A percentile compares a stretch with the other conserved stretches of the same genome.
phyloP scores from a whole-genome alignment of 169 alveolate species.

The Plasmodium gonderi region DNA sequence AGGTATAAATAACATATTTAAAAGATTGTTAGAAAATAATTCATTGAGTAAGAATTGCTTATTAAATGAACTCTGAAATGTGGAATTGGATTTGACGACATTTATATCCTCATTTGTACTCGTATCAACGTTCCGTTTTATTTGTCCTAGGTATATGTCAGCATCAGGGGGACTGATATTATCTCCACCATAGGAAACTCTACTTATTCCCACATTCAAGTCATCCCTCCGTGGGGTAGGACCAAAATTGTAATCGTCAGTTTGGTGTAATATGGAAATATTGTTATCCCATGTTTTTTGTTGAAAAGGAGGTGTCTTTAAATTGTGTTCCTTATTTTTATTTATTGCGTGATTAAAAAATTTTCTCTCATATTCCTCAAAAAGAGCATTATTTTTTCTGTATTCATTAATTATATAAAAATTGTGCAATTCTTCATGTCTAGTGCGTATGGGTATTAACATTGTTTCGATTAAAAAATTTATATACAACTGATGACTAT shows the following conservation, averaged over 20 bases:
- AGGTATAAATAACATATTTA: conserved; percentile 62
- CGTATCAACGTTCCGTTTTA: background rate
- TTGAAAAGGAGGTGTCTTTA: background rate
- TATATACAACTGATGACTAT: conserved; percentile 48
- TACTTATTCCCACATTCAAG: too few relatives aligned
- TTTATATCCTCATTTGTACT: background rate
- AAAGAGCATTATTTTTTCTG: conserved; percentile 18
- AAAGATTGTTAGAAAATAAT: conserved; percentile 66
- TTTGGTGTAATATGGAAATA: background rate
- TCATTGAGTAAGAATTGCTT: conserved; percentile 61
- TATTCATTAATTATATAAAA: conserved; percentile 42
- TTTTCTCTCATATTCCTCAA: conserved; percentile 38
- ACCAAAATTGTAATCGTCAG: background rate
- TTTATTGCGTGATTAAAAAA: background rate
- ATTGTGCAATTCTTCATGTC: conserved; percentile 61
- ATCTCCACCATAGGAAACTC: too few relatives aligned
- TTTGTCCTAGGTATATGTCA: background rate
- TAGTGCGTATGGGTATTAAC: conserved; percentile 52
- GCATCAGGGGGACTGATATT: background rate
- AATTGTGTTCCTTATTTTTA: background rate
- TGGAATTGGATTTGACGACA: background rate
- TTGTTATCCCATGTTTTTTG: background rate
- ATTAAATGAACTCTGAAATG: background rate
- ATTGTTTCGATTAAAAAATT: conserved; percentile 60
- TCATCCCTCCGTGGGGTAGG: too few relatives aligned